Percentiles rank a stretch among this genome's conserved stretches.
Evolutionary conservation across 2,329 filamentous ascomycete genomes (phyloP).

Genomic region (Sordariomycetes sp.): DNA sequence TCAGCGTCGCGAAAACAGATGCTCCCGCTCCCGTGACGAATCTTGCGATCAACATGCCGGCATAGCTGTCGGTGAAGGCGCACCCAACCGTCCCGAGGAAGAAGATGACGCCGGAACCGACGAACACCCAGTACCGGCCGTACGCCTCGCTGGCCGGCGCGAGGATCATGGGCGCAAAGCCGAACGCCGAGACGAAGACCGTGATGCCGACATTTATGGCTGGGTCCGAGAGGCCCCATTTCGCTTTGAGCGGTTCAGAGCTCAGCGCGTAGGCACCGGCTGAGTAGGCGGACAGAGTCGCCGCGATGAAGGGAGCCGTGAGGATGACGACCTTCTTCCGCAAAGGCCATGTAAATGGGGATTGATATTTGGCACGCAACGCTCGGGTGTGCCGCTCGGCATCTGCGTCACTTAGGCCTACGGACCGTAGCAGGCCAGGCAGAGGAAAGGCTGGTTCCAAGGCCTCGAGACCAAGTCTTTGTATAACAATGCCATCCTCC

Average conservation of each 20-base stretch:
- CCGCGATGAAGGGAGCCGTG: slow-evolving; percentile 26
- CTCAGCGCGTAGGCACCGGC: slow-evolving; percentile 55
- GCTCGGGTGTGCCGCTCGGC: not conserved
- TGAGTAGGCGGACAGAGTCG: slow-evolving; percentile 53
- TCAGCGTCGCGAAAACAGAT: slow-evolving; percentile 33
- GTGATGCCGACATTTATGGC: slow-evolving; percentile 54
- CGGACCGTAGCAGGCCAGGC: not conserved
- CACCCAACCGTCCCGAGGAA: slow-evolving; percentile 37
- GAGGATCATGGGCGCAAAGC: slow-evolving; percentile 56
- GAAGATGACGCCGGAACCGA: slow-evolving; percentile 22
- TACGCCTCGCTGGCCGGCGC: slow-evolving; percentile 59
- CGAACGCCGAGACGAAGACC: slow-evolving; percentile 55
- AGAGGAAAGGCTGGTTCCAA: not conserved
- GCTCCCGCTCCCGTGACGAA: slow-evolving; percentile 55
- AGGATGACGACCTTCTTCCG: slow-evolving; percentile 10
- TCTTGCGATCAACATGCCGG: slow-evolving; percentile 52
- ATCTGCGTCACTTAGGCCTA: not conserved
- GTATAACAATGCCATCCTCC: not conserved
- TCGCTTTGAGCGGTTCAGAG: slow-evolving; percentile 38
- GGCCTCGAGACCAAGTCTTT: slow-evolving; percentile 1
- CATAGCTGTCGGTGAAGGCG: slow-evolving; percentile 48
- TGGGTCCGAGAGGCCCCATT: slow-evolving; percentile 48
- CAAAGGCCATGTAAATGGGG: slow-evolving; percentile 1
- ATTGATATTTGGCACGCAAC: slow-evolving; percentile 1
- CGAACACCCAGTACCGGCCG: slow-evolving; percentile 20